phyloP scores from a whole-genome alignment of 148 eudicot genomes.

The Camellia sinensis region DNA sequence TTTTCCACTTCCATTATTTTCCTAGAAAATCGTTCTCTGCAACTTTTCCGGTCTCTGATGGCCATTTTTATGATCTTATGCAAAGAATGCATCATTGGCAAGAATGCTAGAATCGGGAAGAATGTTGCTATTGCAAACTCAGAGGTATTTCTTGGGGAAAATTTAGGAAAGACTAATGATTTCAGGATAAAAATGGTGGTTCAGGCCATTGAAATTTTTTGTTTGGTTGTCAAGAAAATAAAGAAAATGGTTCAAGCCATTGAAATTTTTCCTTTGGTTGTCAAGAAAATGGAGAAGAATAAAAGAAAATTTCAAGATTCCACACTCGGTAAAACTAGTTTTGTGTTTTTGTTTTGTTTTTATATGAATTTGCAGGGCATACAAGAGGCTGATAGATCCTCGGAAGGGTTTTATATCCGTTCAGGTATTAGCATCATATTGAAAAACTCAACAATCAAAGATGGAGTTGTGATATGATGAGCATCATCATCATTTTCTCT shows the following conservation, averaged over 20 bases:
- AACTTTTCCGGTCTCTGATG: background rate
- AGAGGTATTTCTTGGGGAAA: slow-evolving; percentile 36
- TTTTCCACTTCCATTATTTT: background rate
- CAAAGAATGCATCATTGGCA: slow-evolving; percentile 96
- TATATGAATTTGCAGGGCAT: slow-evolving; percentile 54
- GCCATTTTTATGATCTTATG: slow-evolving; percentile 13
- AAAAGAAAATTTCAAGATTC: background rate
- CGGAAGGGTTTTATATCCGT: slow-evolving; percentile 91
- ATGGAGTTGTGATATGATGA: slow-evolving; percentile 64
- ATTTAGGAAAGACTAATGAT: background rate
- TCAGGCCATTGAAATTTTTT: background rate
- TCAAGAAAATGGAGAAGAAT: background rate
- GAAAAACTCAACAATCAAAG: slow-evolving; percentile 70
- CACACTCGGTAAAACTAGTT: background rate
- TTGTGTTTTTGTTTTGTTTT: too few species aligned
- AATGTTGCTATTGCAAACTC: slow-evolving; percentile 80
- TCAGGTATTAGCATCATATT: slow-evolving; percentile 70
- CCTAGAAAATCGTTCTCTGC: background rate
- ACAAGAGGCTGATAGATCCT: slow-evolving; percentile 91
- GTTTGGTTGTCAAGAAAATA: background rate
- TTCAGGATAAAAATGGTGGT: background rate
- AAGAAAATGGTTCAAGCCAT: too few species aligned
- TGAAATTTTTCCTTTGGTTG: too few species aligned
- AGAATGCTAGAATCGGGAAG: slow-evolving; percentile 93
- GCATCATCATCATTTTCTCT: background rate